Conservation (phyloP, 257 asterid genomes). For the Verbena officinalis region DNA sequence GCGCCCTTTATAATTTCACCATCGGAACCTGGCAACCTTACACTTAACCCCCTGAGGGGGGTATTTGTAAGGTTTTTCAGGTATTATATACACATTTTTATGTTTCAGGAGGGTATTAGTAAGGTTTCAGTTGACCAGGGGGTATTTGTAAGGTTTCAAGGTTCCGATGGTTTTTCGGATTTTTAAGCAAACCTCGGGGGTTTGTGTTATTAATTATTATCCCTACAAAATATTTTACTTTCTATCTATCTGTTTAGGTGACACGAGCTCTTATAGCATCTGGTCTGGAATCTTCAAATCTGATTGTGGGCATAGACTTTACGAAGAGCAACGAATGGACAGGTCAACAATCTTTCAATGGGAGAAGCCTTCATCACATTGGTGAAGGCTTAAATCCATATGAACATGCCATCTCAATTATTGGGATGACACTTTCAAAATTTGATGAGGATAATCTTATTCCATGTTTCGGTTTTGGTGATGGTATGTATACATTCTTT, state of each 20-base stretch:
- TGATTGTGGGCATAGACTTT: slow-evolving; percentile 92
- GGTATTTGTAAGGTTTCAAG: too few relatives aligned
- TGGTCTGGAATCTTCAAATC: slow-evolving; percentile 90
- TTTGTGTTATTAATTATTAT: too few relatives aligned
- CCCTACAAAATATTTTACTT: too few relatives aligned
- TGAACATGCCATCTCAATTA: slow-evolving; percentile 84
- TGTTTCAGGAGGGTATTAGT: too few relatives aligned
- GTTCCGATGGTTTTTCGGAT: too few relatives aligned
- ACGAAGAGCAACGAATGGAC: slow-evolving; percentile 96
- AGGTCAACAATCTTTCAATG: slow-evolving; percentile 60
- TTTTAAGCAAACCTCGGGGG: too few relatives aligned
- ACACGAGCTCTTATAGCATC: slow-evolving; percentile 69
- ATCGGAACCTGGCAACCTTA: too few relatives aligned
- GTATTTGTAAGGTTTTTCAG: too few relatives aligned
- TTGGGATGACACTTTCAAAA: slow-evolving; percentile 76
- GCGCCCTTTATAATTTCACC: too few relatives aligned
- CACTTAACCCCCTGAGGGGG: too few relatives aligned
- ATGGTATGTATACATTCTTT: slow-evolving; percentile 31
- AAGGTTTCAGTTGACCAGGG: too few relatives aligned
- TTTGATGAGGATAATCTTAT: slow-evolving; percentile 90
- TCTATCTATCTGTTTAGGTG: slow-evolving; percentile 40
- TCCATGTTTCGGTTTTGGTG: slow-evolving; percentile 96
- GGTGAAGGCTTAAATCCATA: slow-evolving; percentile 68
- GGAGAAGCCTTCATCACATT: slow-evolving; percentile 64
- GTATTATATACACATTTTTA: too few relatives aligned